These are phyloP conservation scores for Anisodus tanguticus DNA, from an alignment of 257 asterid genomes.

Conservation along the genomic window DNA sequence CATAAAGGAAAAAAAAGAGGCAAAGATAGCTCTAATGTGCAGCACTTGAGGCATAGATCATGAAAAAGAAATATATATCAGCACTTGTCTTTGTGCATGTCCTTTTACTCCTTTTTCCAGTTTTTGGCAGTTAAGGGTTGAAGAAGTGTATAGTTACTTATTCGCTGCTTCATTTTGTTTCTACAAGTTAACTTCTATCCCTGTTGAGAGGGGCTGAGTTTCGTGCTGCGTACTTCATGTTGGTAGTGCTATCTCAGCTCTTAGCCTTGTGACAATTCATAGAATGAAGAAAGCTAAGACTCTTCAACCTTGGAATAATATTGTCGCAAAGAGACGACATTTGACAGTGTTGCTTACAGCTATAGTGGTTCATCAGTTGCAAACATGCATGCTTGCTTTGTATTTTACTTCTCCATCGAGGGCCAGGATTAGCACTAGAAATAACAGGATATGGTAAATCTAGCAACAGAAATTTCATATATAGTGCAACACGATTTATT, in stretches of 20 bases:
- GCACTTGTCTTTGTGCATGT: constrained; percentile 1
- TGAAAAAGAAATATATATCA: neutral
- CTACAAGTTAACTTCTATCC: neutral
- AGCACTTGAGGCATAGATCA: neutral
- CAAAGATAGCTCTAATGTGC: neutral
- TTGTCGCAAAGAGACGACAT: neutral
- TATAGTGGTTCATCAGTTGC: neutral
- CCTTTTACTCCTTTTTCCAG: neutral
- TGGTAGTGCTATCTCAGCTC: constrained; percentile 6
- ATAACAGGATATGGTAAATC: neutral
- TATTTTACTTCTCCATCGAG: neutral
- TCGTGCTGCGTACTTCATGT: neutral
- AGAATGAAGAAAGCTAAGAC: neutral
- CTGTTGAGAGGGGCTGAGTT: neutral
- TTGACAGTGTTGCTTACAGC: neutral
- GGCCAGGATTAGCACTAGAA: constrained; percentile 21
- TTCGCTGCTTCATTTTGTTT: neutral
- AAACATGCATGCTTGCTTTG: neutral
- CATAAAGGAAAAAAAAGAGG: neutral
- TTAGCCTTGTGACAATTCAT: neutral
- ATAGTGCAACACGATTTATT: neutral
- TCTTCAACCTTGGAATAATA: constrained; percentile 4
- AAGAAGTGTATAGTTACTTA: neutral
- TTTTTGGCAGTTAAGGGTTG: neutral
- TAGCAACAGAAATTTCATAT: neutral